Conservation (phyloP, 306 rosid species). For the Parietaria judaica region DNA sequence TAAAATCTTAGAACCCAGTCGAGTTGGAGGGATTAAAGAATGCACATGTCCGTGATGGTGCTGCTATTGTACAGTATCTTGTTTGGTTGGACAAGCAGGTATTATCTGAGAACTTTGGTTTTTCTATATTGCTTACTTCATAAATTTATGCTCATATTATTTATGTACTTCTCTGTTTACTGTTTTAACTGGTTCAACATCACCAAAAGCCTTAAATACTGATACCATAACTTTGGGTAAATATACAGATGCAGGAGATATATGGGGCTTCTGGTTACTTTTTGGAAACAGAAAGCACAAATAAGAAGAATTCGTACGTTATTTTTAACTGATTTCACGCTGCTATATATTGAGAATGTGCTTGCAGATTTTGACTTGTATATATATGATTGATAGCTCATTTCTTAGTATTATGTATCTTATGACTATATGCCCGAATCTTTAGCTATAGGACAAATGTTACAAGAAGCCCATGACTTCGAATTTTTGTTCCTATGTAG, state of each 20-base stretch:
- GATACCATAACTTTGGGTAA: constrained; percentile 26
- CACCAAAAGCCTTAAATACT: constrained; percentile 10
- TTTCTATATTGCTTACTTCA: constrained; percentile 16
- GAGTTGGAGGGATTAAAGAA: constrained; percentile 84
- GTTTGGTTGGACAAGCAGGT: constrained; percentile 92
- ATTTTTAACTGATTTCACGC: background rate
- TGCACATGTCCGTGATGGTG: constrained; percentile 92
- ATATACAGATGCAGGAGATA: constrained; percentile 73
- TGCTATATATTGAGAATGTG: too few relatives aligned
- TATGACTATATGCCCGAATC: too few relatives aligned
- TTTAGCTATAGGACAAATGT: too few relatives aligned
- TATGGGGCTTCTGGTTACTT: constrained; percentile 96
- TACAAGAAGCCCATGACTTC: too few relatives aligned
- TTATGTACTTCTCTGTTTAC: background rate
- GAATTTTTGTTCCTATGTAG: too few relatives aligned
- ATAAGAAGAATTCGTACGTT: constrained; percentile 52
- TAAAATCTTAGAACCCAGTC: constrained; percentile 53
- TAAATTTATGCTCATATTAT: background rate
- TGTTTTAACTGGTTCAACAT: background rate
- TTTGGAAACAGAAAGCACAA: constrained; percentile 36
- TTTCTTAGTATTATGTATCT: too few relatives aligned
- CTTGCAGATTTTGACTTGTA: too few relatives aligned
- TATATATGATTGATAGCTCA: too few relatives aligned
- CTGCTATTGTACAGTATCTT: constrained; percentile 91
- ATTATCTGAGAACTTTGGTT: constrained; percentile 16